Base-by-base conservation (phyloP, 2,329 filamentous ascomycete genomes). In the Phialocephala sp. region DNA sequence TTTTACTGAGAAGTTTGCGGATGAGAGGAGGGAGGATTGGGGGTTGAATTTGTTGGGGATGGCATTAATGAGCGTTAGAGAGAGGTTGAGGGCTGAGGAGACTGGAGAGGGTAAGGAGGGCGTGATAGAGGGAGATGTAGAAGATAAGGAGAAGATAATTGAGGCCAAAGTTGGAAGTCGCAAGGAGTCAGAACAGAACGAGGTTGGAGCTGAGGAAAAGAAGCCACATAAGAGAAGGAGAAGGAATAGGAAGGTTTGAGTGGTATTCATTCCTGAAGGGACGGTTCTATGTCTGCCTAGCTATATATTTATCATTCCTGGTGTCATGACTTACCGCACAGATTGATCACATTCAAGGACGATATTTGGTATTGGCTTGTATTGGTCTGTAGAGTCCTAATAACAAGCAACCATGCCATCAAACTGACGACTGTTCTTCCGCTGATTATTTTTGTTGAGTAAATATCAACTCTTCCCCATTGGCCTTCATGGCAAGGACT, bases 21-120 rank as follows among this genome's bases (percentile, higher is more conserved):
- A 78, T 63, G 68, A 32, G 1, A 80, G 81, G 59, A 80, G 82
- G 57, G 73, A 77, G 20, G 69, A 75, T 2, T 91, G 89, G 89
- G 89, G 89, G 0, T 64, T 84, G 77, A 91, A 91, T 76, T 73
- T 90, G 64, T 75, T 91, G 56, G 89, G 89, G 0, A 85, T 85
- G 77, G 87, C 83, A 27, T 75, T 91, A 74, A 86, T 85, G 85
- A 80, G 79, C 61, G 86, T 87, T 32, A 82, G 89, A 67, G 79
- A 76, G 69, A 79, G 79, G 69, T 75, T 91, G 68, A 81, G 80
- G 66, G 75, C 78, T 68, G 80, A 82, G 71, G 64, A 69, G 55
- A 60, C 59, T 50, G 32, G 45, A 50, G 52, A 56, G 8, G 37
- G 24, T 41, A 18, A 12, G 15, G 15, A 27, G 37, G 43, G 50